Evolutionary conservation across 129 eudicot species (phyloP), one percentile per base, ranked within the genome.

Genomic region (Deinandra increscens): DNA sequence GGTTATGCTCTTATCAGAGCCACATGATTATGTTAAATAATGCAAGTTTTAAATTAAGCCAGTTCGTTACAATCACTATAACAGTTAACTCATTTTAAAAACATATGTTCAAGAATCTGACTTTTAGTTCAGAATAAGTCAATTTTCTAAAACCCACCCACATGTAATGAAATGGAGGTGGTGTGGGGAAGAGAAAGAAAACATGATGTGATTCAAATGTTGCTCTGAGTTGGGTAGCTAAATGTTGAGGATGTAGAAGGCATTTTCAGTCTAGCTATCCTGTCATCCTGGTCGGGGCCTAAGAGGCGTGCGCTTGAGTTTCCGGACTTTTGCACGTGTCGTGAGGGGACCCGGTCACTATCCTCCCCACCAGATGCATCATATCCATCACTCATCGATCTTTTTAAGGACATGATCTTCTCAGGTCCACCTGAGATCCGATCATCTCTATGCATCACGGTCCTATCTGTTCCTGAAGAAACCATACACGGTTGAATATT

Each of bases 281-380:
- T 79, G 38, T 84, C 82, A 34, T 80, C 84, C 29, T 67, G 74
- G 39, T 80, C 85, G 22, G 93, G 74, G 17, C 85, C 84, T 23
- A 88, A 86, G n/a, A 83, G 86, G 19, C 81, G 71, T 44, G 79
- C 81, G 19, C 83, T 86, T 81, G 95, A 84, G 71, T 86, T 81
- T 31, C 71, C 78, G 13, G 91, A 68, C 71, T 84, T 77, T 44
- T 80, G 80, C 67, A 77, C 69, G 12, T 41, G 55, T 62, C 88
- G 81, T 4, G 88, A 80, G 7, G 96, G 90, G 39, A 93, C 92
- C 6, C 85, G 70, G 63, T 93, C 99, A 79, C 99, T 93, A 67
- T 93, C 99, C 80, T 93, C 99, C 64, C 99, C 99, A 60, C 99
- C 99, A 19, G 99, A 93, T 19, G 97, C 95, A 70, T 89, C 97